Base-by-base conservation (phyloP, 257 asterid genomes). In the Nicotiana paniculata region DNA sequence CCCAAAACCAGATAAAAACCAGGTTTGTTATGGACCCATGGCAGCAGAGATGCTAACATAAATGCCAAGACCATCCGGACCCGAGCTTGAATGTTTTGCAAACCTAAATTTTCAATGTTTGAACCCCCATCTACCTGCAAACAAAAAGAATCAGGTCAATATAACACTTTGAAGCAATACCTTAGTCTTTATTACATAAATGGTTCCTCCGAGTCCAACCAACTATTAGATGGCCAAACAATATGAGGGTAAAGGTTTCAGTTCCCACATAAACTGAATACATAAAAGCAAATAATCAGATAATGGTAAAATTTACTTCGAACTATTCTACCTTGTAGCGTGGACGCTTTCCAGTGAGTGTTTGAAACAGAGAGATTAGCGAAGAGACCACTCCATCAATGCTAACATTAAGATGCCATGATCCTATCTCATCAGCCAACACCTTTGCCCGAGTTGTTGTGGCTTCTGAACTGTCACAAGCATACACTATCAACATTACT, bases 1-100 rank as follows among this genome's bases (percentile, higher is more conserved):
- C 99, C 98, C 77, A 96, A 84, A 83, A 96, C 99, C 84, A 96
- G 88, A 88, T 89, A 94, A 84, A 96, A 96, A n/a, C 99, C 99
- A 3, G 93, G 96, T 88, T 92, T 96, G 88, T 84, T 92, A 85
- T 96, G 99, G 83, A 93, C 97, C 99, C 99, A 96, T 35, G 97
- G 98, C 88, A 94, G 86, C 74, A 96, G 97, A 51, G 99, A 94
- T 64, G 99, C 99, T 82, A 96, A 85, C 99, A 96, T 93, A 88
- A 94, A 96, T 58, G 98, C 95, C 62, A 96, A 83, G 80, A 93
- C 96, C 99, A 94, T 96, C 84, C 99, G 90, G 46, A 91, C 89
- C 66, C 99, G 97, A 82, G 98, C 97, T 87, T 94, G 98, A 88
- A 96, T 90, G 74, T 94, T 96, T 87, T 93, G 97, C 83, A 96